These are phyloP conservation scores for Amauroascus verrucosus DNA, from an alignment of 2,329 filamentous ascomycete genomes.

Conservation along the genomic window DNA sequence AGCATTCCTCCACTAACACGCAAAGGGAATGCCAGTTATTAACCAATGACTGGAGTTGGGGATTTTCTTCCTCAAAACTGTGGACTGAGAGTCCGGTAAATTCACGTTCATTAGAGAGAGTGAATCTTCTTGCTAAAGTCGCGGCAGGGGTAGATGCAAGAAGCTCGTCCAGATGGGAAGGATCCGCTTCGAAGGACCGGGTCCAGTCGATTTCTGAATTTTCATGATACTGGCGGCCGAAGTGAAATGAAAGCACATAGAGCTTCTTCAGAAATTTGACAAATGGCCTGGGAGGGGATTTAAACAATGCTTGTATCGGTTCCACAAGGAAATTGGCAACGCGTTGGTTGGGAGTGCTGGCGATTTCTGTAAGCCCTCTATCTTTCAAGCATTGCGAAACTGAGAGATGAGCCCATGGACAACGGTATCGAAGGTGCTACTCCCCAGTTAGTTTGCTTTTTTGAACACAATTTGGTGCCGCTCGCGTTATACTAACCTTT, in stretches of 20 bases:
- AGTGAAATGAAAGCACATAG: conserved; percentile 29
- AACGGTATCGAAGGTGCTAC: conserved; percentile 28
- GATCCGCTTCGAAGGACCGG: conserved; percentile 24
- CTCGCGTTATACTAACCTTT: conserved; percentile 22
- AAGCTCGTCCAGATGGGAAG: conserved; percentile 28
- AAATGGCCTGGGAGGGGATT: conserved; percentile 24
- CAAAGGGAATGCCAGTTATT: conserved; percentile 26
- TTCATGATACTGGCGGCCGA: conserved; percentile 28
- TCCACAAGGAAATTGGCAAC: conserved; percentile 30
- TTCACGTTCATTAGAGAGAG: conserved; percentile 22
- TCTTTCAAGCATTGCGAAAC: conserved; percentile 24
- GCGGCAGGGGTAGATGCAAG: conserved; percentile 25
- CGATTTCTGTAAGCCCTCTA: not conserved
- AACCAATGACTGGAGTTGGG: conserved; percentile 19
- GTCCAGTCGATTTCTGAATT: conserved; percentile 28
- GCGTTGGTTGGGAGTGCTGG: conserved; percentile 16
- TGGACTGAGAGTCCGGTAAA: conserved; percentile 24
- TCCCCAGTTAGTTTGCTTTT: not conserved
- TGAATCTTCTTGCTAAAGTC: conserved; percentile 28
- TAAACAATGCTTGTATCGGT: conserved; percentile 32
- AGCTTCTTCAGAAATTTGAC: conserved; percentile 29
- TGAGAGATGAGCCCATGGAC: conserved; percentile 32
- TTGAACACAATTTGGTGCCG: not conserved
- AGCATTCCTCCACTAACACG: conserved; percentile 31
- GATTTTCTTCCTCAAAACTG: conserved; percentile 19